Evolutionary conservation across 164 flowering plant species (phyloP).

Genomic region (Piper betle): DNA sequence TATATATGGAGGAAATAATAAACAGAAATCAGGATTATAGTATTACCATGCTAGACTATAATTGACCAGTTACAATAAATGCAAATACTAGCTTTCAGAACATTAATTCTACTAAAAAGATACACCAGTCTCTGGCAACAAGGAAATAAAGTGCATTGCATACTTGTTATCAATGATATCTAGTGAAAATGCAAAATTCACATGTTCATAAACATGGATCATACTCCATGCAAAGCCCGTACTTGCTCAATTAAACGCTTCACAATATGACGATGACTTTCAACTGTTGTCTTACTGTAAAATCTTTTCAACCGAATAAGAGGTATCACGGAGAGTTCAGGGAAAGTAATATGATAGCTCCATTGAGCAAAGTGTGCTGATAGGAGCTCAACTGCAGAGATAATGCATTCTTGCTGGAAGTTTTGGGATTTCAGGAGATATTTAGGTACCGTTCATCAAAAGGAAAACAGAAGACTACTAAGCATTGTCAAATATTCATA

Average conservation of each 20-base stretch:
- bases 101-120: too few species aligned
- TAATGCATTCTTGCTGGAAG: conserved; percentile 56
- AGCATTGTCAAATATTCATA: neutral
- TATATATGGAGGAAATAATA: too few species aligned
- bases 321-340: conserved; percentile 86
- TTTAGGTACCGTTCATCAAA: conserved; percentile 58
- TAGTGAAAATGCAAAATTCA: too few species aligned
- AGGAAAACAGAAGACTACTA: neutral
- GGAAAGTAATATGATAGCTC: conserved; percentile 90
- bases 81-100: too few species aligned
- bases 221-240: neutral
- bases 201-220: neutral
- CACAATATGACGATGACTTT: conserved; percentile 41
- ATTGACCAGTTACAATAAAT: too few species aligned
- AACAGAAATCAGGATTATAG: too few species aligned
- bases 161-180: neutral
- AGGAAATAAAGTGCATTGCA: too few species aligned
- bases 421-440: conserved; percentile 51
- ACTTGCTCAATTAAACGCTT: conserved; percentile 87
- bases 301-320: conserved; percentile 55
- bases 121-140: too few species aligned
- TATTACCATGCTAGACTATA: too few species aligned
- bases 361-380: conserved; percentile 70
- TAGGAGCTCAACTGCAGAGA: conserved; percentile 56
- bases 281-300: conserved; percentile 36